Conservation (phyloP, 73 alveolate genomes). For the Stentor roeselii region DNA sequence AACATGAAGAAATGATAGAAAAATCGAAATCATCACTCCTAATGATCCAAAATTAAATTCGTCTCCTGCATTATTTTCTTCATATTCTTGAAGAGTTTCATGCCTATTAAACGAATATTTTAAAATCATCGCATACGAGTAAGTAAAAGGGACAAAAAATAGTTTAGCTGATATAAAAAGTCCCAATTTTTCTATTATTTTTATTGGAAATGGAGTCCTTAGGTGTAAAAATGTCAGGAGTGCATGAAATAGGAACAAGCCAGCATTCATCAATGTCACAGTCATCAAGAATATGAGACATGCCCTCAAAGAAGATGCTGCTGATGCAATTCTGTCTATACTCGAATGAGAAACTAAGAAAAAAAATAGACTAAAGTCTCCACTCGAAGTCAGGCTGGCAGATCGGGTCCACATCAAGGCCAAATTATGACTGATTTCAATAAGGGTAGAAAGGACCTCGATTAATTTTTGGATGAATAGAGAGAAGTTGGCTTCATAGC, state of each 20-base stretch:
- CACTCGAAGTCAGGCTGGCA: not conserved
- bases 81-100: too few relatives aligned
- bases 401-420: not conserved
- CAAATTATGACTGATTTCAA: too few relatives aligned
- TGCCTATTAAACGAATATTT: too few relatives aligned
- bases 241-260: not conserved
- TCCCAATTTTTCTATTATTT: not conserved
- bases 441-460: too few relatives aligned
- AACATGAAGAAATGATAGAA: too few relatives aligned
- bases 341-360: not conserved
- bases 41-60: too few relatives aligned
- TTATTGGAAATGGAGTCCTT: not conserved
- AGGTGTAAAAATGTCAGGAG: too few relatives aligned
- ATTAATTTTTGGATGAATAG: too few relatives aligned
- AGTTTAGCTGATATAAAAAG: not conserved
- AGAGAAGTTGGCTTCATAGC: too few relatives aligned
- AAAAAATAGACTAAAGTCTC: not conserved
- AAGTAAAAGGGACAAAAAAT: not conserved
- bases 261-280: not conserved
- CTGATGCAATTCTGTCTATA: not conserved
- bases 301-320: not conserved
- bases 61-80: too few relatives aligned
- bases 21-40: too few relatives aligned
- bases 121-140: not conserved
- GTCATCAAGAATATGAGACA: not conserved